Base-by-base conservation (phyloP, 495 filamentous ascomycete genomes). In the Corynascus novoguineensis region DNA sequence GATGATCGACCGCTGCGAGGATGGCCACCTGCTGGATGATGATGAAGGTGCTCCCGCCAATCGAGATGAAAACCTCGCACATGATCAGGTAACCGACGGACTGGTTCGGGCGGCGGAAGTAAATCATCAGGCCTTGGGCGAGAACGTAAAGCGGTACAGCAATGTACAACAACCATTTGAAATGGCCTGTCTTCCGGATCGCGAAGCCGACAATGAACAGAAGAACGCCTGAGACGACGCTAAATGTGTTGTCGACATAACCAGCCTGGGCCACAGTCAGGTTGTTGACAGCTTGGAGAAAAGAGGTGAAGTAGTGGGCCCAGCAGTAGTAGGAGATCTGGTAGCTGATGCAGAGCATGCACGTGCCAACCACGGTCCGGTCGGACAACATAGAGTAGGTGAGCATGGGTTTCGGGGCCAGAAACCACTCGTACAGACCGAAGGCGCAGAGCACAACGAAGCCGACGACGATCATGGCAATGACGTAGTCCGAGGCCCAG, bases 61-160 rank as follows among this genome's bases (percentile, higher is more conserved):
- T 83, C 17, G 87, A 83, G 63, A 89, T 88, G 71, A 90, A 85
- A 66, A 91, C 86, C 70, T 91, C 85, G 63, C 81, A 85, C 83
- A 89, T 88, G 71, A 90, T 71, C 11, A 88, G 65, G 67, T 80
- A 86, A 29, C 80, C 81, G 51, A 88, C 79, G 37, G 74, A 62
- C 21, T 71, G 66, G 38, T 79, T 73, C 4, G 74, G 69, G 38
- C 74, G 68, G 32, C 87, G 83, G 78, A 89, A 90, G 59, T 87
- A 73, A 59, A 91, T 87, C 80, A 90, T 83, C 31, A 90, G 75
- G 10, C 85, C 87, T 38, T 53, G 83, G 66, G 35, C 68, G 1
- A 89, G 76, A 32, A 86, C 74, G 59, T 78, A 75, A 17, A 89
- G 67, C 0, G 85, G 85, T 1, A 87, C 67, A 10, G 71, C 84